Base-by-base conservation (phyloP, 306 rosid species). In the Gynostemma pentaphyllum region DNA sequence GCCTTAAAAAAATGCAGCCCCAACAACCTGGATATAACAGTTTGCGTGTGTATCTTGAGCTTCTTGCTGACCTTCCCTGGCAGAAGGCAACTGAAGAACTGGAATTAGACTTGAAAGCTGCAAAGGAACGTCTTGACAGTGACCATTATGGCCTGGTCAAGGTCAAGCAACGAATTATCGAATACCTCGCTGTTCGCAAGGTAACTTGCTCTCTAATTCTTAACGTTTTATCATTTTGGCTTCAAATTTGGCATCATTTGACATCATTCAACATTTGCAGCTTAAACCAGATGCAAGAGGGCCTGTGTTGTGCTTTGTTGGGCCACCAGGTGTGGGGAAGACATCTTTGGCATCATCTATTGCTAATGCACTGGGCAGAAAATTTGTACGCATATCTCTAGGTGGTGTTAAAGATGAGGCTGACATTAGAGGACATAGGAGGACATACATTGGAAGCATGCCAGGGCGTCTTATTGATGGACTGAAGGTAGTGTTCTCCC, bases 371-470 rank as follows among this genome's bases (percentile, higher is more conserved):
- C 78, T 90, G 77, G 96, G 88, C 57, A 81, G 96, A 72, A 90
- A 90, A 69, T 87, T 90, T 64, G 69, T 90, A 47, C 90, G 96
- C 66, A 87, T 90, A 75, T 90, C 97, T 71, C 96, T 90, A 69
- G 97, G 97, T 68, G 97, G 97, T 69, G 96, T 90, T 69, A 90
- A 90, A 84, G 97, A 90, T 72, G 97, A 90, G 77, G 97, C 96
- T 64, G 97, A 90, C 78, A 80, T 90, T 66, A 82, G 97, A 75
- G 97, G 97, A 48, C 97, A 90, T 70, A 83, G 97, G 83, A 90
- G 96, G 83, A 87, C 97, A 68, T 90, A 90, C 83, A 90, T 90
- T 64, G 97, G 96, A 76, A 90, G 97, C 81, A 90, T 90, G 97
- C 96, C 97, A 32, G 97, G 97, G 70, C 86, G 97, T 72, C 97